Evolutionary conservation across 305 asterid species (phyloP), one percentile per base, ranked within the genome.

Genomic region (Plantago lanceolata): DNA sequence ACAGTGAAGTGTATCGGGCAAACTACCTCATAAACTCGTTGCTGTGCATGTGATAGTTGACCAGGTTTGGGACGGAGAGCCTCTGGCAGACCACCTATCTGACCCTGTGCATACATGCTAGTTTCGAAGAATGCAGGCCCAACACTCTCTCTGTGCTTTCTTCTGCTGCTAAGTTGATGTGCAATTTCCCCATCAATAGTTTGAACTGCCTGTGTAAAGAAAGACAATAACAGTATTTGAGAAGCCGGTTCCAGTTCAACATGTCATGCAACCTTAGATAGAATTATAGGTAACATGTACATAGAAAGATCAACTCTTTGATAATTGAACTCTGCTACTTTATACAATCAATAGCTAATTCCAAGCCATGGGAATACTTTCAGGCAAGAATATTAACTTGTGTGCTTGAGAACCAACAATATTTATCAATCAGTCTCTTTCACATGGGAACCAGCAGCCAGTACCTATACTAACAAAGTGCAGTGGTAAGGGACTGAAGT

Each of bases 51-150:
- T 14, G 99, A 86, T 63, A 94, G 74, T 67, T 89, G 94, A 43
- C 99, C 97, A 65, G 97, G 96, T 75, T 81, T 86, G 72, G 97
- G 97, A 55, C 96, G 96, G 72, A 90, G 99, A 40, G 95, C 90
- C 69, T 94, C 99, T 5, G 99, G 96, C 61, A 90, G 65, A 64
- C 69, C 84, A 64, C 88, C 84, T 79, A 86, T 77, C 78, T 83
- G 94, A 69, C 91, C 88, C 72, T 77, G 96, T 50, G 89, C 70
- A 76, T 90, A 84, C 64, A 81, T 64, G 72, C 79, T 78, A 55
- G 88, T 71, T 51, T 94, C 99, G 68, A 75, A 86, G 77, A 81
- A 78, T 63, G 88, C 62, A 47, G 90, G 76, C 67, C 96, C 96
- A 54, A 78, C 86, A 63, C 81, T 86, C 70, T 90, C 97, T 68